Base-by-base conservation (phyloP, 2,329 filamentous ascomycete species). In the Penicillium sp. region DNA sequence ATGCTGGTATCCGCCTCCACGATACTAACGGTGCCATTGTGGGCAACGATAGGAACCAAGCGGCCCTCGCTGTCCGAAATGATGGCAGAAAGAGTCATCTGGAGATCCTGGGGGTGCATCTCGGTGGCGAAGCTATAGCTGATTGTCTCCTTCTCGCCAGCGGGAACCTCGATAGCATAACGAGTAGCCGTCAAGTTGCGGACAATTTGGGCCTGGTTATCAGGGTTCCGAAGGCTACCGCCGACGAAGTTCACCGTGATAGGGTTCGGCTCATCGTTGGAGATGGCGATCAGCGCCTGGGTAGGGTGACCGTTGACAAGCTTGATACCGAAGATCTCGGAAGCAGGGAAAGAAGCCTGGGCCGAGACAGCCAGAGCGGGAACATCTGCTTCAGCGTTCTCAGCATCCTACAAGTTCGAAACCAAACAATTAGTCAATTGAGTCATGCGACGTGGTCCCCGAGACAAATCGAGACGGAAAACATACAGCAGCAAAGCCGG, bases 261-360 rank as follows among this genome's bases (percentile, higher is more conserved):
- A 25, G 92, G 84, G 52, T 82, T 82, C 13, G 85, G 82, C 78
- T 99, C 94, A 61, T 90, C 82, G 82, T 99, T 99, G 75, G 82
- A 85, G 74, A 99, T 82, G 70, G 91, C 87, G 68, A 99, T 80
- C 53, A 96, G 78, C 36, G 92, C 89, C 75, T 90, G 86, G 63
- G 92, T 96, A 42, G 91, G 86, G 65, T 89, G 88, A 71, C 92
- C 91, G 75, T 99, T 99, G 81, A 97, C 85, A 67, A 97, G 87
- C 85, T 96, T 96, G 68, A 97, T 87, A 69, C 93, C 94, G 68
- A 97, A 94, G 77, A 96, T 88, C 80, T 96, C 91, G 58, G 83
- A 80, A 63, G 84, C 77, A 31, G 86, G 86, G 76, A 88, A 88
- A 35, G 81, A 80, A 57, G 84, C 79, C 51, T 80, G 78, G 62